Evolutionary conservation across 108 stramenopile genomes (phyloP).

Genomic region (Thalassiosira profunda): DNA sequence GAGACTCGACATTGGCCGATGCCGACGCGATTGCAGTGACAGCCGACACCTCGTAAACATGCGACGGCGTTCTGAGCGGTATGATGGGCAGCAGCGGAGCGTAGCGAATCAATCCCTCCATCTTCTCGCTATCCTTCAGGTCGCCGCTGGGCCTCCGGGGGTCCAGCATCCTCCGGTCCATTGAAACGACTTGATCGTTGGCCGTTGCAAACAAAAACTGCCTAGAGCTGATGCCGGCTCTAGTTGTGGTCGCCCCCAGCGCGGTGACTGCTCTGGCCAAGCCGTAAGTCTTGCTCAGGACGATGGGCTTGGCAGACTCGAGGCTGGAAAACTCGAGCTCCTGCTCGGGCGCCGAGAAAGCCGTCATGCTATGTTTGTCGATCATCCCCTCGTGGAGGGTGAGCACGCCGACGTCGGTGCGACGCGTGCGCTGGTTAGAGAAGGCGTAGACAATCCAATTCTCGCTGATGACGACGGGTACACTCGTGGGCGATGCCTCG

Average conservation of each 20-base stretch:
- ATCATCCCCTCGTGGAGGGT: slow-evolving; percentile 97
- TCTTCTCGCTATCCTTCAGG: slow-evolving; percentile 78
- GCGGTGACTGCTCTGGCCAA: slow-evolving; percentile 83
- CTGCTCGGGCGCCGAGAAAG: slow-evolving; percentile 90
- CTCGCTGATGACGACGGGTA: slow-evolving; percentile 87
- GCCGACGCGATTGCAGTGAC: slow-evolving; percentile 59
- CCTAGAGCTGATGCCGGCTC: slow-evolving; percentile 90
- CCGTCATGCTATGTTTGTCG: slow-evolving; percentile 88
- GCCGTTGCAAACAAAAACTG: slow-evolving; percentile 83
- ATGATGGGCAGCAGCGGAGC: slow-evolving; percentile 74
- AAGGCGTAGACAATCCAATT: slow-evolving; percentile 96
- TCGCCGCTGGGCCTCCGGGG: slow-evolving; percentile 92
- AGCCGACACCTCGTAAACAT: slow-evolving; percentile 66
- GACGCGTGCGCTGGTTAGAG: slow-evolving; percentile 84
- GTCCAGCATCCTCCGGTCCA: slow-evolving; percentile 83
- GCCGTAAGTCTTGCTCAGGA: slow-evolving; percentile 86
- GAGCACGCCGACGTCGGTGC: slow-evolving; percentile 90
- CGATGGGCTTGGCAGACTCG: slow-evolving; percentile 87
- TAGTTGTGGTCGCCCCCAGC: slow-evolving; percentile 89
- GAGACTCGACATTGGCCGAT: slow-evolving; percentile 84
- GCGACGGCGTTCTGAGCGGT: slow-evolving; percentile 61
- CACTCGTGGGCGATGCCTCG: slow-evolving; percentile 32
- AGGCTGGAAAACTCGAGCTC: slow-evolving; percentile 75
- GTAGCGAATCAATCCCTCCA: slow-evolving; percentile 82
- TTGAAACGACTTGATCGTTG: slow-evolving; percentile 71